Conservation (phyloP, 140 eudicot species). For the Bidens hawaiensis region DNA sequence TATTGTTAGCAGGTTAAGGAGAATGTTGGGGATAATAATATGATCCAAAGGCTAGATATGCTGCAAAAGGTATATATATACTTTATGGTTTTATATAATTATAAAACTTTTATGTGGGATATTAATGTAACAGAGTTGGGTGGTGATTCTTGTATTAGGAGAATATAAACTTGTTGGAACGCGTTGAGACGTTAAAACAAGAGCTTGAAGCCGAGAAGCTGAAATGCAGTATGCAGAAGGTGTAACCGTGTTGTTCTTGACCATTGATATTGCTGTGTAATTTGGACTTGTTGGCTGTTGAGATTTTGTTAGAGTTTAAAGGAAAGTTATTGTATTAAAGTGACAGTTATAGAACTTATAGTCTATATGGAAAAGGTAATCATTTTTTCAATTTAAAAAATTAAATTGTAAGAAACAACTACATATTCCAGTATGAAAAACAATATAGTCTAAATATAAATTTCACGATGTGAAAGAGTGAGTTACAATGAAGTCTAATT, state of each 20-base stretch:
- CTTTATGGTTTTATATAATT: neutral
- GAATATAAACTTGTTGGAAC: constrained; percentile 72
- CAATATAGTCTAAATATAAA: too few species aligned
- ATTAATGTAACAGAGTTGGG: neutral
- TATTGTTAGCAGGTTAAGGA: constrained; percentile 39
- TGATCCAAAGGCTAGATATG: constrained; percentile 49
- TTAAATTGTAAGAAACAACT: too few species aligned
- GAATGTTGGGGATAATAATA: constrained; percentile 21
- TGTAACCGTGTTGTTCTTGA: constrained; percentile 5
- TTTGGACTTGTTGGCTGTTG: neutral
- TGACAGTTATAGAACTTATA: too few species aligned
- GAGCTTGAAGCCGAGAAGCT: constrained; percentile 83
- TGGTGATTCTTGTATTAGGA: constrained; percentile 38
- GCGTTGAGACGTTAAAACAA: constrained; percentile 63
- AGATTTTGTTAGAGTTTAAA: neutral
- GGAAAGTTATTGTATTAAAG: neutral
- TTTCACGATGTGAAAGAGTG: too few species aligned
- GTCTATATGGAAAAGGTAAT: neutral
- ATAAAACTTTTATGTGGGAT: neutral
- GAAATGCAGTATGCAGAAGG: constrained; percentile 57
- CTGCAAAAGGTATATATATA: constrained; percentile 53
- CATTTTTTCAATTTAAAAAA: neutral
- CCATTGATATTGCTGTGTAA: neutral
- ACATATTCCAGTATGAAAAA: too few species aligned
- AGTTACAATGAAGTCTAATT: too few species aligned